A percentile compares a stretch with the other conserved stretches of the same genome.
phyloP scores from a whole-genome alignment of 345 rosid species.

The Theobroma cacao region DNA sequence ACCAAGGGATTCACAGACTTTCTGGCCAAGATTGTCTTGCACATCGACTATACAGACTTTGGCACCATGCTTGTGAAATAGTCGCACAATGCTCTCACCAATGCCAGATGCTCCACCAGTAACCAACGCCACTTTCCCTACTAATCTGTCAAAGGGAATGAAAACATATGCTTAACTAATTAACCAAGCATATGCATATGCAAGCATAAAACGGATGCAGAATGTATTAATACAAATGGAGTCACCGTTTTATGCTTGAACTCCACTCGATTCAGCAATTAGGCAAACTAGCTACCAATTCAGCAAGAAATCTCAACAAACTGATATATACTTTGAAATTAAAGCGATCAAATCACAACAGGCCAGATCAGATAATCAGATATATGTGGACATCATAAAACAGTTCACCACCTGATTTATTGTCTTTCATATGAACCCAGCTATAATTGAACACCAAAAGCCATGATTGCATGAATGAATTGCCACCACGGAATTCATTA shows the following conservation, averaged over 20 bases:
- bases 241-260: background rate
- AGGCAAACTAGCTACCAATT: background rate
- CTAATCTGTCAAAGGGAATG: conserved; percentile 37
- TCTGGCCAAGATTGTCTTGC: conserved; percentile 56
- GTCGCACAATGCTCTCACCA: conserved; percentile 77
- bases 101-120: conserved; percentile 92
- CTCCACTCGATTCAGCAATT: background rate
- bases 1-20: conserved; percentile 47
- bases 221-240: background rate
- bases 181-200: background rate
- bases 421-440: background rate
- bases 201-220: background rate
- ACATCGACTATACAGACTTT: conserved; percentile 71
- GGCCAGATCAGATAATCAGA: background rate
- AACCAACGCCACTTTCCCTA: conserved; percentile 73
- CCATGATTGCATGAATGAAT: background rate
- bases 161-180: background rate
- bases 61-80: conserved; percentile 78
- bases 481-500: background rate
- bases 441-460: background rate
- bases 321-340: background rate
- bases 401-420: background rate
- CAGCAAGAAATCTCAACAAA: background rate
- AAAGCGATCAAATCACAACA: background rate
- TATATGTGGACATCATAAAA: background rate